Evolutionary conservation across 2,329 filamentous ascomycete species (phyloP).

Genomic region (Hymenoscyphus fraxineus): DNA sequence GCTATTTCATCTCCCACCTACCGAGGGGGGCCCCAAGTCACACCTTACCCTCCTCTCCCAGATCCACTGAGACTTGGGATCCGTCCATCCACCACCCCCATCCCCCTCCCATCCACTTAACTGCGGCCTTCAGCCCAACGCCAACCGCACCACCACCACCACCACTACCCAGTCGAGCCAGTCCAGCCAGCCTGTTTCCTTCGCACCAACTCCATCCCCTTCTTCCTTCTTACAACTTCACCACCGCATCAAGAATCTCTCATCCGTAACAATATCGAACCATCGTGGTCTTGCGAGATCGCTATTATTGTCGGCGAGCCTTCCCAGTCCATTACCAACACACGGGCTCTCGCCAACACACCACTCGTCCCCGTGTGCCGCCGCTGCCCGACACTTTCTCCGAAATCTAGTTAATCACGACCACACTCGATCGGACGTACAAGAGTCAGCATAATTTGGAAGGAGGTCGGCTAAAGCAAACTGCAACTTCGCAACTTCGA

Average conservation of each 20-base stretch:
- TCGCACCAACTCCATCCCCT: neutral
- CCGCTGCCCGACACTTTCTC: slow-evolving; percentile 4
- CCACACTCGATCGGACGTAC: neutral
- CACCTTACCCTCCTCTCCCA: neutral
- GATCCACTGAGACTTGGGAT: neutral
- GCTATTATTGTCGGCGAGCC: neutral
- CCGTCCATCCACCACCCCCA: neutral
- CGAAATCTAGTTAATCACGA: neutral
- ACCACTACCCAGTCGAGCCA: neutral
- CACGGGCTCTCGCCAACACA: neutral
- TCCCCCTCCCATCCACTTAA: neutral
- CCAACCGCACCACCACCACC: neutral
- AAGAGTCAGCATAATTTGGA: neutral
- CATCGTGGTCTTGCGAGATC: neutral
- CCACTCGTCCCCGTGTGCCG: neutral
- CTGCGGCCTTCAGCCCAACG: neutral
- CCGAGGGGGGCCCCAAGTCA: slow-evolving; percentile 1
- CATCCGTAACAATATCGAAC: neutral
- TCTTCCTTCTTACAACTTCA: neutral
- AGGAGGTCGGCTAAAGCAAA: neutral
- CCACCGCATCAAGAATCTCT: neutral
- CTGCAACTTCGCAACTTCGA: slow-evolving; percentile 4
- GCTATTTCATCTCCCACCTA: neutral
- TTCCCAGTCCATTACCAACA: neutral
- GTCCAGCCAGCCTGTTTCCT: slow-evolving; percentile 2